Evolutionary conservation across 495 filamentous ascomycete species (phyloP).

Genomic region (Pyrenopolyporus hunteri): DNA sequence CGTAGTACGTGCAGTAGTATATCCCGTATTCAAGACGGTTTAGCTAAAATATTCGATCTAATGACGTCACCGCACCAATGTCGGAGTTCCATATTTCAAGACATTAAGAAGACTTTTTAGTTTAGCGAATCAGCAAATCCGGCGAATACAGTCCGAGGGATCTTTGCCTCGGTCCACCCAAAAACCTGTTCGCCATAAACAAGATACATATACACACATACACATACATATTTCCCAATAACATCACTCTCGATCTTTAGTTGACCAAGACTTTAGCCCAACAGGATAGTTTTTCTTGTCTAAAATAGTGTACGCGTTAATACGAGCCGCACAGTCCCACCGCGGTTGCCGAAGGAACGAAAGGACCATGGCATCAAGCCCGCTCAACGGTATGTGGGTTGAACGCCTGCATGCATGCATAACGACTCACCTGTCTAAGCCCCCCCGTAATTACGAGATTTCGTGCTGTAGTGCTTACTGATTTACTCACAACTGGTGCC

Average conservation of each 20-base stretch:
- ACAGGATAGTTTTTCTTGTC: background rate
- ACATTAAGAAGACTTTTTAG: background rate
- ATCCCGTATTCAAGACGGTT: background rate
- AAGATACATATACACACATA: no score
- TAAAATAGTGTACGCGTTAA: conserved; percentile 25
- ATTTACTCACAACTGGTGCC: conserved; percentile 4
- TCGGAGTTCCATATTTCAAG: background rate
- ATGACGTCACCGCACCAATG: conserved; percentile 15
- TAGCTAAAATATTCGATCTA: conserved; percentile 4
- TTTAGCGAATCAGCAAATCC: no score
- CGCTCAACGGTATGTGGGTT: conserved; percentile 28
- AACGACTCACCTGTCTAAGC: conserved; percentile 25
- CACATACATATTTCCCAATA: no score
- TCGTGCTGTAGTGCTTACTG: conserved; percentile 17
- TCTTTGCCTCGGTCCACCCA: background rate
- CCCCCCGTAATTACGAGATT: conserved; percentile 35
- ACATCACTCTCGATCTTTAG: background rate
- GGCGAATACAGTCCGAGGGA: no score
- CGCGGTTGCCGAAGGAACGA: background rate
- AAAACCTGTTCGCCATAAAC: background rate
- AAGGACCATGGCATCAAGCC: conserved; percentile 24
- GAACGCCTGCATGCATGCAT: conserved; percentile 25
- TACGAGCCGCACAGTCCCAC: conserved; percentile 34
- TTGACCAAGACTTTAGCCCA: conserved; percentile 5
- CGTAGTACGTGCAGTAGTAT: no score